A percentile compares a stretch with the other conserved stretches of the same genome.
phyloP scores from a whole-genome alignment of 352 stramenopile species.

The Thraustochytrium striatum region DNA sequence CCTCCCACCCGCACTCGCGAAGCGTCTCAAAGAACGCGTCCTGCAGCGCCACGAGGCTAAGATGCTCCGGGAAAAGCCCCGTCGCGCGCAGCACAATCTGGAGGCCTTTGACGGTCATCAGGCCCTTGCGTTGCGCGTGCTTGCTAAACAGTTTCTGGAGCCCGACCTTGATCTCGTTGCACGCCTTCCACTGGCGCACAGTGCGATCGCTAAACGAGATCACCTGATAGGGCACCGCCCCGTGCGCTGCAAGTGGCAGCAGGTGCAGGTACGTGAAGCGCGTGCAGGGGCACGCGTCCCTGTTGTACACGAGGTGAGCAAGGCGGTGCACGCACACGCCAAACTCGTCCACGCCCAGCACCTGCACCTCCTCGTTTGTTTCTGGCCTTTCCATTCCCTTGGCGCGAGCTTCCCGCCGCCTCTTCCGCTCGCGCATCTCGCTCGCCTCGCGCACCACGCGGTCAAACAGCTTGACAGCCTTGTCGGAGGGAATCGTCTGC shows the following conservation, averaged over 20 bases:
- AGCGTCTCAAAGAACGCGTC: slow-evolving; percentile 45
- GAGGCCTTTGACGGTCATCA: not conserved
- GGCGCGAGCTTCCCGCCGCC: not conserved
- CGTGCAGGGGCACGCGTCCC: not conserved
- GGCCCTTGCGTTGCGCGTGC: not conserved
- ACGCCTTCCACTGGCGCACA: not conserved
- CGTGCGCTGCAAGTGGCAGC: not conserved
- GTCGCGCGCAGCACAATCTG: not conserved
- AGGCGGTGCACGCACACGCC: slow-evolving; percentile 33
- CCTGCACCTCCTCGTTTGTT: not conserved
- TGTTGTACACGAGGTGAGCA: slow-evolving; percentile 18
- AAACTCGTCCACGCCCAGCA: slow-evolving; percentile 13
- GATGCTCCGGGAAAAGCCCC: slow-evolving; percentile 32
- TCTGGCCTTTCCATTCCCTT: not conserved
- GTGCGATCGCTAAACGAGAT: not conserved
- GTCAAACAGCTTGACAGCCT: slow-evolving; percentile 6
- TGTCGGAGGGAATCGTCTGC: not conserved
- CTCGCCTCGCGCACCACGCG: not conserved
- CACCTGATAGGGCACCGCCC: not conserved
- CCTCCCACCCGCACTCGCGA: slow-evolving; percentile 29
- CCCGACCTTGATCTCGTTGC: not conserved
- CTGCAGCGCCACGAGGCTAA: slow-evolving; percentile 4
- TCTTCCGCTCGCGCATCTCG: not conserved
- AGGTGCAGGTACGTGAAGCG: slow-evolving; percentile 24
- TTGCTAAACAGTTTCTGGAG: not conserved